A percentile compares a stretch with the other conserved stretches of the same genome.
Evolutionary conservation across 2,329 filamentous ascomycete species (phyloP).

Genomic region (Fusarium sp.): DNA sequence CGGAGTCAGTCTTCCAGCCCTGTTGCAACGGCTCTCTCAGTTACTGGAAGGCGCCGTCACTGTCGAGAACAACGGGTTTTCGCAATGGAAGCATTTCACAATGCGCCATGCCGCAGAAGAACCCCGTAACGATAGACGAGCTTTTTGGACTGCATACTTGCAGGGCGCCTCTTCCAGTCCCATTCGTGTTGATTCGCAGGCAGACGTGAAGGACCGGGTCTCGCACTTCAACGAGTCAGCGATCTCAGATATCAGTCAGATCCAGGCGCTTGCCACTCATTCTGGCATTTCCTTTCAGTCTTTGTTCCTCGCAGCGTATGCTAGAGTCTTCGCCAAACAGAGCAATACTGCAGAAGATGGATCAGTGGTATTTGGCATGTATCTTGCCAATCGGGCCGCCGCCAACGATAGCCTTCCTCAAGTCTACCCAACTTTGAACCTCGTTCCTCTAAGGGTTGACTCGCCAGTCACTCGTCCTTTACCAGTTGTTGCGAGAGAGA

Average conservation of each 20-base stretch:
- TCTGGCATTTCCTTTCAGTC: constrained; percentile 76
- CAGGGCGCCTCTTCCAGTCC: neutral
- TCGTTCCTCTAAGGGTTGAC: constrained; percentile 76
- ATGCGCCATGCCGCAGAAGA: constrained; percentile 9
- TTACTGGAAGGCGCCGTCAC: constrained; percentile 1
- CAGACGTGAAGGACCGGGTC: constrained; percentile 29
- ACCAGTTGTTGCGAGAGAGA: constrained; percentile 62
- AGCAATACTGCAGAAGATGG: constrained; percentile 46
- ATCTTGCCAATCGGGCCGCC: constrained; percentile 80
- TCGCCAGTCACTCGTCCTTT: constrained; percentile 50
- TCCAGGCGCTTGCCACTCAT: constrained; percentile 53
- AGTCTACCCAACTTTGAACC: constrained; percentile 78
- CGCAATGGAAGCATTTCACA: constrained; percentile 45
- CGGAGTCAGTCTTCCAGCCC: constrained; percentile 76
- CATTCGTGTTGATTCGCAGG: neutral
- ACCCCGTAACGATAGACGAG: constrained; percentile 30
- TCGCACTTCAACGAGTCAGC: constrained; percentile 60
- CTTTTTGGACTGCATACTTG: constrained; percentile 59
- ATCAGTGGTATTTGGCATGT: constrained; percentile 77
- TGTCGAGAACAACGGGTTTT: constrained; percentile 4
- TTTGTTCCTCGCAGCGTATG: constrained; percentile 78
- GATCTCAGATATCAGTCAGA: constrained; percentile 50
- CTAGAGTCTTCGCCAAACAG: constrained; percentile 55
- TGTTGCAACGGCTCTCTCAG: constrained; percentile 59
- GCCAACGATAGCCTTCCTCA: constrained; percentile 59